Evolutionary conservation across 2,329 filamentous ascomycete species (phyloP), one percentile per base, ranked within the genome.

Genomic region (Colletotrichum sp.): DNA sequence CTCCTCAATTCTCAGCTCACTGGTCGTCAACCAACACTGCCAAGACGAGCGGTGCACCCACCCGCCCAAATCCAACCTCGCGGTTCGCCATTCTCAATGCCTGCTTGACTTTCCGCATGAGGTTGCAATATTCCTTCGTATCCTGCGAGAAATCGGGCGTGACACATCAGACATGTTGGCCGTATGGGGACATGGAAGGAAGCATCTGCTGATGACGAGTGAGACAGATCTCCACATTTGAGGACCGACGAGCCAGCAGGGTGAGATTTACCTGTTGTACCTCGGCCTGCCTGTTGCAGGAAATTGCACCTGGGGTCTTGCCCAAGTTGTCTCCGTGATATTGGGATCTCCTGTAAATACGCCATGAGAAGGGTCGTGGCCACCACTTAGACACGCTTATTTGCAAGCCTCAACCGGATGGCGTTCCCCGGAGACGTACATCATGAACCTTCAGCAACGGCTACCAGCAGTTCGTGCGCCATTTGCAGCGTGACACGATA

Each of bases 261-360:
- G 28, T 32, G 57, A 63, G 8, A 5, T 6, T 30, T 13, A 1
- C 5, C 6, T 34, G 9, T 7, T 38, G 8, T 38, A 38, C 30
- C 18, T 34, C 61, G 34, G 21, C 9, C 3, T 8, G 5, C 8
- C 43, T 21, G 0, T 48, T 48, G 43, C 43, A 48, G 43, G 18
- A 0, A 48, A 4, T 13, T 21, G 5, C 38, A 1, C 38, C 38
- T n/a, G 5, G 18, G 3, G 1, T 9, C 30, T 36, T 0, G 5
- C 24, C 21, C 5, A 8, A 16, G 6, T 21, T 10, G 13, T 15
- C 1, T 9, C 9, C n/a, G 15, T 34, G 57, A 52, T 36, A 28
- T 13, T 28, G 26, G 18, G 18, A 2, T 5, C n/a, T 52, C 36
- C 6, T 34, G 28, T 15, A 38, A 26, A 30, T 8, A 36, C 7